A percentile compares a stretch with the other conserved stretches of the same genome.
phyloP scores from a whole-genome alignment of 495 filamentous ascomycete species.

The Xylaria venustula region DNA sequence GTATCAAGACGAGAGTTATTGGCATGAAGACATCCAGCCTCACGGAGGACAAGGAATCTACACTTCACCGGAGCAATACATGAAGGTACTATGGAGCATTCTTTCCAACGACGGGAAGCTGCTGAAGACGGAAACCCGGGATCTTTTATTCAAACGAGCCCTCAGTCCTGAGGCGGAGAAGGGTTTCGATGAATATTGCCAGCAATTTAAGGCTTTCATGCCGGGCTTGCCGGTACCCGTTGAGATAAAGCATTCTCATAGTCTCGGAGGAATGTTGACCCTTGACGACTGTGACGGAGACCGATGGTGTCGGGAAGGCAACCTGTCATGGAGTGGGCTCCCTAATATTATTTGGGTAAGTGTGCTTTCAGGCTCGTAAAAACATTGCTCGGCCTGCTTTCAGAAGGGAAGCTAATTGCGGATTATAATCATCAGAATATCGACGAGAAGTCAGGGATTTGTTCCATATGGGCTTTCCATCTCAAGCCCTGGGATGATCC shows the following conservation, averaged over 20 bases:
- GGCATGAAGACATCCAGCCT: constrained; percentile 1
- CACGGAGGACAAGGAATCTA: constrained; percentile 11
- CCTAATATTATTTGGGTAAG: constrained; percentile 10
- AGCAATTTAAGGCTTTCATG: neutral
- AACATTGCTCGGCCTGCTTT: too few species aligned
- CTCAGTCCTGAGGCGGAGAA: constrained; percentile 8
- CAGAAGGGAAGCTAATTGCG: too few species aligned
- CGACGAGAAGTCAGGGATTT: constrained; percentile 5
- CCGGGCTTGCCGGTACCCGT: neutral
- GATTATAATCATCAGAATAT: constrained; percentile 11
- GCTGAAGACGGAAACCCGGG: constrained; percentile 2
- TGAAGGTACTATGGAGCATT: constrained; percentile 14
- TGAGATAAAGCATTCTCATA: neutral
- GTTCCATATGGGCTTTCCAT: constrained; percentile 14
- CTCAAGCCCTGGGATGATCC: constrained; percentile 2
- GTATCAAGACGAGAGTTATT: constrained; percentile 2
- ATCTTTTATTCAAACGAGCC: neutral
- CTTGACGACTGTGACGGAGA: constrained; percentile 13
- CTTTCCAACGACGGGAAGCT: constrained; percentile 8
- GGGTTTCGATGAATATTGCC: neutral
- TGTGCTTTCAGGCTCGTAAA: too few species aligned
- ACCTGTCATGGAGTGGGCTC: constrained; percentile 10
- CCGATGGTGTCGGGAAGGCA: constrained; percentile 10
- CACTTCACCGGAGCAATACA: constrained; percentile 1
- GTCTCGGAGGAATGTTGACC: neutral